phyloP scores from a whole-genome alignment of 75 land plant genomes.

The Picea glauca region DNA sequence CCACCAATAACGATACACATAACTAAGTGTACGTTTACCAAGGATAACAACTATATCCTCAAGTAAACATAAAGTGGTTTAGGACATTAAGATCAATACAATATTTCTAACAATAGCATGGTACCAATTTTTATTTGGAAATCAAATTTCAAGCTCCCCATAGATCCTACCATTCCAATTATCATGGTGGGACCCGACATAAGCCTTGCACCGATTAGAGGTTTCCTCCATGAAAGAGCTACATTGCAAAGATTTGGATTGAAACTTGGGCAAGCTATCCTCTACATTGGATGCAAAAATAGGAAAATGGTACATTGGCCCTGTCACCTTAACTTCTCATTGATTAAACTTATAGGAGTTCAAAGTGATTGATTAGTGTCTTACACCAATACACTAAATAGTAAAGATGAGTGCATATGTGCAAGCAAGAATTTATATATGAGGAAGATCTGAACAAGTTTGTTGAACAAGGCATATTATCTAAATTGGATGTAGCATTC shows the following conservation, averaged over 20 bases:
- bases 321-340: background rate
- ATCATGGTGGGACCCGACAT: slow-evolving; percentile 66
- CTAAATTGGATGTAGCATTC: slow-evolving; percentile 29
- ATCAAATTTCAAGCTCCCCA: slow-evolving; percentile 54
- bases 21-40: too few relatives aligned
- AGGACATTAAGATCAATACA: too few relatives aligned
- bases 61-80: too few relatives aligned
- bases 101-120: too few relatives aligned
- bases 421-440: slow-evolving; percentile 40
- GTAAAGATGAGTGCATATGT: background rate
- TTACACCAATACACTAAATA: background rate
- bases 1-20: too few relatives aligned
- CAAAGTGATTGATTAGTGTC: background rate
- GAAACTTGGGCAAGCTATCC: slow-evolving; percentile 30
- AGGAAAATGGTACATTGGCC: slow-evolving; percentile 19
- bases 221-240: slow-evolving; percentile 54
- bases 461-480: slow-evolving; percentile 22
- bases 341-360: background rate
- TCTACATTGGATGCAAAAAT: slow-evolving; percentile 43
- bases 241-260: slow-evolving; percentile 25
- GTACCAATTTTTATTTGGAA: slow-evolving; percentile 51
- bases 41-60: too few relatives aligned
- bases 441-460: slow-evolving; percentile 35
- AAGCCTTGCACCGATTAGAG: slow-evolving; percentile 58
- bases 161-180: slow-evolving; percentile 34